phyloP scores from a whole-genome alignment of 805 yeast genomes.

The Teunomyces stri region DNA sequence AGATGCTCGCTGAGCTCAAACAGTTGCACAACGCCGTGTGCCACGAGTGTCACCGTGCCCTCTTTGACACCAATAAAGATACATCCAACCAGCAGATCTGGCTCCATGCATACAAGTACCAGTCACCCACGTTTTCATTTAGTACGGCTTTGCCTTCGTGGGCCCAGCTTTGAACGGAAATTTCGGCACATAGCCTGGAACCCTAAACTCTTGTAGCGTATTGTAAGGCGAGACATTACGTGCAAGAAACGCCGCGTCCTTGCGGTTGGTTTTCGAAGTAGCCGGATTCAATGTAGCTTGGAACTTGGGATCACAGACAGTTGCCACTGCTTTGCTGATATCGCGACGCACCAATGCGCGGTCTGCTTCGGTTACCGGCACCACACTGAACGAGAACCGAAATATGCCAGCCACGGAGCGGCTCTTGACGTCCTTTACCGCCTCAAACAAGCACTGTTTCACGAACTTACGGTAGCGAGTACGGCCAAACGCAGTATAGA shows the following conservation, averaged over 20 bases:
- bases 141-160: slow-evolving; percentile 48
- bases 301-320: slow-evolving; percentile 2
- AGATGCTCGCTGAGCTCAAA: slow-evolving; percentile 29
- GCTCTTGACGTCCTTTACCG: slow-evolving; percentile 6
- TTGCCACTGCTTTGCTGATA: slow-evolving; percentile 12
- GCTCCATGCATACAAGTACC: slow-evolving; percentile 44
- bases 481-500: slow-evolving; percentile 33
- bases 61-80: slow-evolving; percentile 29
- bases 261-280: neutral
- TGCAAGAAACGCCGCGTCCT: neutral
- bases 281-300: neutral
- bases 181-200: slow-evolving; percentile 19
- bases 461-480: slow-evolving; percentile 21
- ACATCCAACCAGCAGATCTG: slow-evolving; percentile 34
- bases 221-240: slow-evolving; percentile 1
- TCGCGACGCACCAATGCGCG: slow-evolving; percentile 6
- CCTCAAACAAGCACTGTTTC: slow-evolving; percentile 8
- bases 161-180: slow-evolving; percentile 27
- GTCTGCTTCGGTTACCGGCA: slow-evolving; percentile 22
- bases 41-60: slow-evolving; percentile 28
- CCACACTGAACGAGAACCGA: slow-evolving; percentile 15
- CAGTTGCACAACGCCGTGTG: slow-evolving; percentile 22
- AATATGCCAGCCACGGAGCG: slow-evolving; percentile 23
- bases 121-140: slow-evolving; percentile 32
- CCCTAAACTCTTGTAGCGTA: slow-evolving; percentile 11